Conservation (phyloP, 352 stramenopile species). For the Globisporangium spiculum region DNA sequence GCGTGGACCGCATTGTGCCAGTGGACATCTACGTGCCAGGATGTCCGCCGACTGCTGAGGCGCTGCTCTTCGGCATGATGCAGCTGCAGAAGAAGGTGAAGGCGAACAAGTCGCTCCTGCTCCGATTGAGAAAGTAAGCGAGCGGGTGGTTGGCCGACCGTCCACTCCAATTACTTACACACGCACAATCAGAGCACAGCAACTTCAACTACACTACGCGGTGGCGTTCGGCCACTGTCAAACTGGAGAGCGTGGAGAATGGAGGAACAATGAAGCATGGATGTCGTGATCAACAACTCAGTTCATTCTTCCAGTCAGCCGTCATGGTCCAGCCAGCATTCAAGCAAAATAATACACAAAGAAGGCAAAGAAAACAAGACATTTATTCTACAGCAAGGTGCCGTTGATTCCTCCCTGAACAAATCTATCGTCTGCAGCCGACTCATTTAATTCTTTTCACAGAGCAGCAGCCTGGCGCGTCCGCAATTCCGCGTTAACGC, state of each 20-base stretch:
- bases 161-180: neutral
- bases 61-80: constrained; percentile 97
- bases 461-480: neutral
- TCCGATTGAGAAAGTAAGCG: constrained; percentile 96
- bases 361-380: neutral
- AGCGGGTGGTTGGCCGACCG: neutral
- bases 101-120: constrained; percentile 94
- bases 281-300: neutral
- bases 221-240: neutral
- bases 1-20: constrained; percentile 95
- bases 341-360: constrained; percentile 1
- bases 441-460: neutral
- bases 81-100: constrained; percentile 99
- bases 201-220: neutral
- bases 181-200: neutral
- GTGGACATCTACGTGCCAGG: constrained; percentile 99
- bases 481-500: constrained; percentile 3
- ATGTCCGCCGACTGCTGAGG: constrained; percentile 98
- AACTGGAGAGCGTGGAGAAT: neutral
- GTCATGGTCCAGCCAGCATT: neutral
- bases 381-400: constrained; percentile 1
- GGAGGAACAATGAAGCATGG: neutral
- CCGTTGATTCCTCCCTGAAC: neutral
- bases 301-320: neutral
- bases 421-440: too few relatives aligned